Percentiles rank a stretch among this genome's conserved stretches.
Evolutionary conservation across 495 filamentous ascomycete species (phyloP).

Genomic region (Chaetomium tenue): DNA sequence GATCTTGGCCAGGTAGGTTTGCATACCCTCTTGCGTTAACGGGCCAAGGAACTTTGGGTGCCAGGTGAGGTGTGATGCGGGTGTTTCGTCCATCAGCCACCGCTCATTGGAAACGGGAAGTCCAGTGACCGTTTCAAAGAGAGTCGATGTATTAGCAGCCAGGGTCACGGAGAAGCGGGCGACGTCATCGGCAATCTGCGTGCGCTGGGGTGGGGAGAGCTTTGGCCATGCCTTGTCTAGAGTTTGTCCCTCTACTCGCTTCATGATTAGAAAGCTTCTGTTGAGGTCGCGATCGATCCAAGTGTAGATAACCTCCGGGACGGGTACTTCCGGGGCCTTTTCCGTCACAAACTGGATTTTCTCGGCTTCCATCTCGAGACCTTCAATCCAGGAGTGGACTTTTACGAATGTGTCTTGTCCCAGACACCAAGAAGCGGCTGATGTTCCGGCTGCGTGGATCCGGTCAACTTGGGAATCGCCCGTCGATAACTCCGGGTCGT

Average conservation of each 20-base stretch:
- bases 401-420: background rate
- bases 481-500: too few relatives aligned
- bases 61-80: constrained; percentile 9
- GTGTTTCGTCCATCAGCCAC: constrained; percentile 1
- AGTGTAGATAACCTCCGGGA: background rate
- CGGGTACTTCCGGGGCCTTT: too few relatives aligned
- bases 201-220: background rate
- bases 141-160: constrained; percentile 4
- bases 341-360: background rate
- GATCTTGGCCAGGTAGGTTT: background rate
- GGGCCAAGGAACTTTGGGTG: constrained; percentile 1
- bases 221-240: constrained; percentile 7
- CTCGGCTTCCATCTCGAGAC: background rate
- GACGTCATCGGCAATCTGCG: constrained; percentile 8
- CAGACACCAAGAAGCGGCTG: background rate
- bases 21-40: background rate
- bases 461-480: too few relatives aligned
- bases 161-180: constrained; percentile 5
- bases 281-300: constrained; percentile 14
- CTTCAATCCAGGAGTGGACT: background rate
- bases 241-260: constrained; percentile 7
- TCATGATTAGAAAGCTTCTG: background rate
- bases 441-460: too few relatives aligned
- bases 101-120: background rate
- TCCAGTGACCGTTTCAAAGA: constrained; percentile 11